A percentile compares a stretch with the other conserved stretches of the same genome.
Conservation (phyloP, 2,329 filamentous ascomycete genomes). For the Lasiodiplodia sp. region DNA sequence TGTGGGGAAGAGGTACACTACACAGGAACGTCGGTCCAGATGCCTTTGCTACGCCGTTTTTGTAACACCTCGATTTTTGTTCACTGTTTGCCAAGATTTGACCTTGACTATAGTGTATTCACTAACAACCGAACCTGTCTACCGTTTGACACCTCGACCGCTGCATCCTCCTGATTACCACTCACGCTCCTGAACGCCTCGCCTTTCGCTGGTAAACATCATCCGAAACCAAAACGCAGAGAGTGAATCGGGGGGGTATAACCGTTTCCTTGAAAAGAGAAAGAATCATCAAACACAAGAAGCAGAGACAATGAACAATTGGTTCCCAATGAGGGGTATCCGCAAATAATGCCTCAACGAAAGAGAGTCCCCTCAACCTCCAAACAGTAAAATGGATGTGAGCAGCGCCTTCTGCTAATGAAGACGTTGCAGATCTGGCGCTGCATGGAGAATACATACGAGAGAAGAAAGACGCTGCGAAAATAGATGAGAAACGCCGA, state of each 20-base stretch:
- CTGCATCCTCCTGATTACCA: conserved; percentile 9
- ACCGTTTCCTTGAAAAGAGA: background rate
- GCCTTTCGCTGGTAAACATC: background rate
- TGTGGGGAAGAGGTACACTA: background rate
- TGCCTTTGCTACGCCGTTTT: background rate
- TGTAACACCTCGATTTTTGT: background rate
- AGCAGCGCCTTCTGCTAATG: background rate
- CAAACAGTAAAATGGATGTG: background rate
- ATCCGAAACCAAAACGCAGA: background rate
- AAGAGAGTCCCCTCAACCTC: background rate
- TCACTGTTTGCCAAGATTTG: too few species aligned
- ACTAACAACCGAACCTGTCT: background rate
- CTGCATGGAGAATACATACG: background rate
- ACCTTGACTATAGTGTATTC: background rate
- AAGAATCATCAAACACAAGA: background rate
- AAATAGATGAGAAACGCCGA: background rate
- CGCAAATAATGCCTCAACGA: conserved; percentile 3
- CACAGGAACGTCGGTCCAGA: background rate
- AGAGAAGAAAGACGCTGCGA: background rate
- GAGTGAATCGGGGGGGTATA: background rate
- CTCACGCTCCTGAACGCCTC: conserved; percentile 3
- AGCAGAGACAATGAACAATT: background rate
- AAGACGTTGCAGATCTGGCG: background rate
- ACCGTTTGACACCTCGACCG: background rate
- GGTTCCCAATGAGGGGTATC: conserved; percentile 9